These are phyloP conservation scores for Penicillium lagena DNA, from an alignment of 495 filamentous ascomycete genomes.

Conservation along the genomic window DNA sequence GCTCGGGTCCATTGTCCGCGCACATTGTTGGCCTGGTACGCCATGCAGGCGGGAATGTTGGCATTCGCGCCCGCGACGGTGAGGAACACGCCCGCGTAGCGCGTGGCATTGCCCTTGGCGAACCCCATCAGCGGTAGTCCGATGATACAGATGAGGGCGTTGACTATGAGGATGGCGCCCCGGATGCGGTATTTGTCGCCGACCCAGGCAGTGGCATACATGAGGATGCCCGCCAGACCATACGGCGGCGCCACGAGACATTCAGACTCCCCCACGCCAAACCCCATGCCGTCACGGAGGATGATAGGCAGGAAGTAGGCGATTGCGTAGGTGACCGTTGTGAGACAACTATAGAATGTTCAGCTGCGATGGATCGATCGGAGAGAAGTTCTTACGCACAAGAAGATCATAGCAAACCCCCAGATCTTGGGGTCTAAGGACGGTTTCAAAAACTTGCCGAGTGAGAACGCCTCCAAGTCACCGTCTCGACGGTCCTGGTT, in stretches of 20 bases:
- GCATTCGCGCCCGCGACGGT: constrained; percentile 53
- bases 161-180: constrained; percentile 51
- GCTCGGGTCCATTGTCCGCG: constrained; percentile 63
- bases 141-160: constrained; percentile 42
- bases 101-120: constrained; percentile 36
- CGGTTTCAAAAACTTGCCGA: constrained; percentile 42
- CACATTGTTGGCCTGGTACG: constrained; percentile 62
- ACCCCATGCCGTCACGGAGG: constrained; percentile 51
- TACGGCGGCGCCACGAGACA: constrained; percentile 62
- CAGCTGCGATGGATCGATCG: not conserved
- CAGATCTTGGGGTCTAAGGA: constrained; percentile 54
- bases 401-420: constrained; percentile 54
- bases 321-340: constrained; percentile 56
- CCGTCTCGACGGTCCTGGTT: constrained; percentile 53
- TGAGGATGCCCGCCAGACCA: constrained; percentile 52
- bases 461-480: constrained; percentile 39
- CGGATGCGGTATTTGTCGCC: constrained; percentile 53
- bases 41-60: constrained; percentile 51
- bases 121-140: constrained; percentile 52
- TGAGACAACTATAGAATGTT: constrained; percentile 31
- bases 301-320: constrained; percentile 66
- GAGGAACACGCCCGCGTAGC: constrained; percentile 62
- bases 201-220: constrained; percentile 45
- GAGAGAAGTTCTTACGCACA: constrained; percentile 16
- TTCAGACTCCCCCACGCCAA: constrained; percentile 47